phyloP scores from a whole-genome alignment of 176 grass and related monocot genomes.

The Carex scoparia region DNA sequence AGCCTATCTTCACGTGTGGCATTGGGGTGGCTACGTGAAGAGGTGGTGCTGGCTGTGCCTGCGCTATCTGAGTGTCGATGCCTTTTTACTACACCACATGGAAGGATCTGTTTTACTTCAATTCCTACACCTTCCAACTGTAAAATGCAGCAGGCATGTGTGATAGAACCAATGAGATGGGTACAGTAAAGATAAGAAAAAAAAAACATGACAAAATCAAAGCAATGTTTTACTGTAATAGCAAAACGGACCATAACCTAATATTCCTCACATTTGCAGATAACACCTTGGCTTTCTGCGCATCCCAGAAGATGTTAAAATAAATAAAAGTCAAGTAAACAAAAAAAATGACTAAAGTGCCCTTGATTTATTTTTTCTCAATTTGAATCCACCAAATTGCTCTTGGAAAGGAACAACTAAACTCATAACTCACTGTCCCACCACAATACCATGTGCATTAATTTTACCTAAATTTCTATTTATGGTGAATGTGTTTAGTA shows the following conservation, averaged over 20 bases:
- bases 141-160: conserved; percentile 21
- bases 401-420: background rate
- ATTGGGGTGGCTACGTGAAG: conserved; percentile 93
- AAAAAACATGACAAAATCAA: background rate
- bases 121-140: conserved; percentile 76
- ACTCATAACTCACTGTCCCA: background rate
- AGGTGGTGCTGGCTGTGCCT: conserved; percentile 61
- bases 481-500: background rate
- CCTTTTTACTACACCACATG: conserved; percentile 67
- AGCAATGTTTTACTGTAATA: background rate
- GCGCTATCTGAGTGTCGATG: conserved; percentile 89
- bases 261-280: background rate
- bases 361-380: background rate
- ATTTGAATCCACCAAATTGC: background rate
- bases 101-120: conserved; percentile 86
- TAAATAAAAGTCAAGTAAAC: background rate
- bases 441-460: background rate
- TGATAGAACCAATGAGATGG: conserved; percentile 7
- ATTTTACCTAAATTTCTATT: conserved; percentile 15
- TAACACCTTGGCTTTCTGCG: background rate
- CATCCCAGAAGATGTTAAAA: background rate
- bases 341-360: background rate
- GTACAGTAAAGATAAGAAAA: background rate
- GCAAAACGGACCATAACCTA: background rate
- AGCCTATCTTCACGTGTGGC: conserved; percentile 72